These are phyloP conservation scores for Cryptococcus deneoformans DNA, from an alignment of 1,284 basidiomycete genomes.

Conservation along the genomic window DNA sequence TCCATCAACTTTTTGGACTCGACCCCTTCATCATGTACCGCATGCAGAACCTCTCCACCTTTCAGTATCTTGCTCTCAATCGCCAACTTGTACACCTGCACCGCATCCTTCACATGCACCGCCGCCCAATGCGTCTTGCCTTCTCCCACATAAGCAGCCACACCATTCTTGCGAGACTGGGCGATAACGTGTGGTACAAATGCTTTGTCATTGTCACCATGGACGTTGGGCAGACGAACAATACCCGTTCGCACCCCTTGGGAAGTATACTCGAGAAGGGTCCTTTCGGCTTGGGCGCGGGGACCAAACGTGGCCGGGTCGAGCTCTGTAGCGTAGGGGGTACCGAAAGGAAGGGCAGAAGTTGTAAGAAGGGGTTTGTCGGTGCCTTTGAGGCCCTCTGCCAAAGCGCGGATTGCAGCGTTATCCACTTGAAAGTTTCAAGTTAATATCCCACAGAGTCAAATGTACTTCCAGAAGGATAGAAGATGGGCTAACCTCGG, in stretches of 20 bases:
- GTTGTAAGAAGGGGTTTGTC: slow-evolving; percentile 24
- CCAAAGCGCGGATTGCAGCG: slow-evolving; percentile 19
- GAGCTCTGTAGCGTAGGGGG: slow-evolving; percentile 1
- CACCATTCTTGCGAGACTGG: slow-evolving; percentile 12
- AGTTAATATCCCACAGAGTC: background rate
- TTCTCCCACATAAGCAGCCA: slow-evolving; percentile 15
- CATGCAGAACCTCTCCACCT: slow-evolving; percentile 20
- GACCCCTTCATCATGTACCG: slow-evolving; percentile 13
- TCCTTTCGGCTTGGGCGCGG: slow-evolving; percentile 9
- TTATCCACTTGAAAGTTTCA: slow-evolving; percentile 5
- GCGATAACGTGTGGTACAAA: slow-evolving; percentile 19
- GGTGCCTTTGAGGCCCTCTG: slow-evolving; percentile 19
- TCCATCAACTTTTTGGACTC: slow-evolving; percentile 4
- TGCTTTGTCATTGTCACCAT: slow-evolving; percentile 17
- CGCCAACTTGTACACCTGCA: slow-evolving; percentile 25
- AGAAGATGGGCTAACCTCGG: slow-evolving; percentile 3
- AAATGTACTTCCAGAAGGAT: background rate
- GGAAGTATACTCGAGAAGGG: background rate
- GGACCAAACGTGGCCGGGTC: background rate
- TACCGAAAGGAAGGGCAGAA: background rate
- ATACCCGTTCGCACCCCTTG: slow-evolving; percentile 16
- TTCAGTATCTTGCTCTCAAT: slow-evolving; percentile 18
- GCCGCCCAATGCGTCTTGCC: slow-evolving; percentile 17
- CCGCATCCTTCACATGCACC: slow-evolving; percentile 27
- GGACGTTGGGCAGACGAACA: slow-evolving; percentile 26